Evolutionary conservation across 1,139 yeast genomes (phyloP).

Genomic region (Debaryomyces psychrophilus): DNA sequence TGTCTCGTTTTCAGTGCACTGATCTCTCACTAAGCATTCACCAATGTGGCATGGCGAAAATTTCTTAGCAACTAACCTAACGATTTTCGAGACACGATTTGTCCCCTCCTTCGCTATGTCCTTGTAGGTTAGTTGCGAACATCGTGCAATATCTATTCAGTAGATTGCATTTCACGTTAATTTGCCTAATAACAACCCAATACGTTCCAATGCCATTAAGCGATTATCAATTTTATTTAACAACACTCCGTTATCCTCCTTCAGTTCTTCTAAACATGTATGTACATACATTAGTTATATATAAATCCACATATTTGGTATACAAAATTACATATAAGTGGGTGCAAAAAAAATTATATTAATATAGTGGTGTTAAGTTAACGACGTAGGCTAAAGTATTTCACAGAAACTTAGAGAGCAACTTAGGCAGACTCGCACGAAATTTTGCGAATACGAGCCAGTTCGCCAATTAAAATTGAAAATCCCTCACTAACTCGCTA

Average conservation of each 20-base stretch:
- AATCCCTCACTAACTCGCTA: slow-evolving; percentile 4
- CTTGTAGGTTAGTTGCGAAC: background rate
- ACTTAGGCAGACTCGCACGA: background rate
- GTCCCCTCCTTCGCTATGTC: background rate
- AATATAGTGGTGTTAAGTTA: background rate
- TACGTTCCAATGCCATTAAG: background rate
- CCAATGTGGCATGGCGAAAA: background rate
- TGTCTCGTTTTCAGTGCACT: background rate
- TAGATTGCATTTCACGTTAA: background rate
- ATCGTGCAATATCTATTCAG: background rate
- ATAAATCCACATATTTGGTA: background rate
- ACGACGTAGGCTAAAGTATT: background rate
- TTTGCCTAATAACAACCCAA: background rate
- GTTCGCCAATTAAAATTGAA: slow-evolving; percentile 1
- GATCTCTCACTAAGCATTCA: background rate
- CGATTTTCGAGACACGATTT: background rate
- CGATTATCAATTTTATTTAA: background rate
- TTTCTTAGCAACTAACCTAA: background rate
- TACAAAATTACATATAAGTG: background rate
- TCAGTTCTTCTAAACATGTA: background rate
- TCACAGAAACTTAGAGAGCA: background rate
- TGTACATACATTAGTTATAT: background rate
- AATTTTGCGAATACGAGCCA: background rate
- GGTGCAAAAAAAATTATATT: slow-evolving; percentile 4
- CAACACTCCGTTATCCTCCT: background rate